These are phyloP conservation scores for Ananas comosus DNA, from an alignment of 176 grass and related monocot genomes.

Conservation along the genomic window DNA sequence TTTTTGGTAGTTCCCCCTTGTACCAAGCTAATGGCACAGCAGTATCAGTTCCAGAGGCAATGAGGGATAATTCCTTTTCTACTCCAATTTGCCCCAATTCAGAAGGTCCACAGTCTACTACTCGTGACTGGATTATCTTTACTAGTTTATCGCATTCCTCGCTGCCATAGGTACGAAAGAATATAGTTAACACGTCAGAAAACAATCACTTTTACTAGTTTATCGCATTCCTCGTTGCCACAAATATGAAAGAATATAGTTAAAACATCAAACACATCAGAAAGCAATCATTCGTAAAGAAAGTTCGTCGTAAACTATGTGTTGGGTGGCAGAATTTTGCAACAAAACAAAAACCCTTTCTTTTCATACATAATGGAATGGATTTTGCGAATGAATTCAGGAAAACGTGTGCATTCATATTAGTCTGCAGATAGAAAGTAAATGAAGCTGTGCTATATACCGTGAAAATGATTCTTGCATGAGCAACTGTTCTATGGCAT, in stretches of 20 bases:
- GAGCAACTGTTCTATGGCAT: constrained; percentile 66
- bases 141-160: constrained; percentile 51
- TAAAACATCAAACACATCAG: neutral
- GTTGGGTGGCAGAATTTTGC: neutral
- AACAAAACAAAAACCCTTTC: neutral
- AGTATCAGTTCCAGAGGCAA: neutral
- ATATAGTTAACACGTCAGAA: neutral
- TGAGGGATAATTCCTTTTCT: neutral
- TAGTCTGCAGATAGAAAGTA: neutral
- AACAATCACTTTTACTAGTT: too few species aligned
- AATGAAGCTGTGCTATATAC: constrained; percentile 29
- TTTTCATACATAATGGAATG: neutral
- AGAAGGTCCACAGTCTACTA: constrained; percentile 44
- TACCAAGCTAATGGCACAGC: constrained; percentile 29
- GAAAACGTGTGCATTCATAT: constrained; percentile 3
- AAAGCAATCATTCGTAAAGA: too few species aligned
- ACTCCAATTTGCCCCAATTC: constrained; percentile 11
- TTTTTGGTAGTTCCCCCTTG: constrained; percentile 8
- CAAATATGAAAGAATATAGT: constrained; percentile 20
- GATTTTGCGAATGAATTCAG: neutral
- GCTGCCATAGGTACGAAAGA: constrained; percentile 31
- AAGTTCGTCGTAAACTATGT: too few species aligned
- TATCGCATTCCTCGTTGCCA: too few species aligned
- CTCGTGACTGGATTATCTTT: constrained; percentile 75
- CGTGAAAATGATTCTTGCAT: constrained; percentile 83